Conservation (phyloP, 305 asterid genomes). For the Fraxinus ornus region DNA sequence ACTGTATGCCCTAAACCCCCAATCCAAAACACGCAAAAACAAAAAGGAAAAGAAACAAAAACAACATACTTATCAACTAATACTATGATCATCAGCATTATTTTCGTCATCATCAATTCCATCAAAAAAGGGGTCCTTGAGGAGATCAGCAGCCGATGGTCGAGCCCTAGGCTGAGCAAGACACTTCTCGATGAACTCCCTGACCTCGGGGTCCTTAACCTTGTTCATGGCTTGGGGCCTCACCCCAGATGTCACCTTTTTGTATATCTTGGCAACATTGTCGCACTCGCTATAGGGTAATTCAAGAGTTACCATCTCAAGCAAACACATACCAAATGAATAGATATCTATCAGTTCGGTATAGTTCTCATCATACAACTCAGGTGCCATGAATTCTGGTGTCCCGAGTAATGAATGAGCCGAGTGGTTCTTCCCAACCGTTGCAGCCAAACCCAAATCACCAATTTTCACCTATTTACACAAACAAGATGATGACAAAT, state of each 20-base stretch:
- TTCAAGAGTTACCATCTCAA: slow-evolving; percentile 77
- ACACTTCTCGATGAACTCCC: slow-evolving; percentile 72
- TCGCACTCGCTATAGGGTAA: slow-evolving; percentile 72
- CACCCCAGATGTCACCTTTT: slow-evolving; percentile 62
- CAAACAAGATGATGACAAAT: slow-evolving; percentile 16
- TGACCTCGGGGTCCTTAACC: slow-evolving; percentile 67
- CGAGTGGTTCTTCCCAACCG: slow-evolving; percentile 57
- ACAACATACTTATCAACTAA: not conserved
- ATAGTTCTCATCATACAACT: slow-evolving; percentile 70
- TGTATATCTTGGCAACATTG: slow-evolving; percentile 67
- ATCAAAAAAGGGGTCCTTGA: slow-evolving; percentile 63
- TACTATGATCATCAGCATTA: slow-evolving; percentile 16
- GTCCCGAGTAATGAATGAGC: slow-evolving; percentile 79
- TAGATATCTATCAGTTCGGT: slow-evolving; percentile 70
- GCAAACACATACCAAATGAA: slow-evolving; percentile 83
- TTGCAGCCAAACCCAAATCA: slow-evolving; percentile 77
- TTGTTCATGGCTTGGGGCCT: slow-evolving; percentile 76
- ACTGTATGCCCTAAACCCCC: not conserved
- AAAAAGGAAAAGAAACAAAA: not conserved
- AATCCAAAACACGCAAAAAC: not conserved
- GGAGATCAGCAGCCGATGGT: slow-evolving; percentile 74
- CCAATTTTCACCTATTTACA: slow-evolving; percentile 72
- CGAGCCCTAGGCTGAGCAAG: slow-evolving; percentile 63
- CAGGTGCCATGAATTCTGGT: slow-evolving; percentile 90
- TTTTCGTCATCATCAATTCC: slow-evolving; percentile 37